phyloP scores from a whole-genome alignment of 2,329 filamentous ascomycete genomes.

The Truncatella angustata region DNA sequence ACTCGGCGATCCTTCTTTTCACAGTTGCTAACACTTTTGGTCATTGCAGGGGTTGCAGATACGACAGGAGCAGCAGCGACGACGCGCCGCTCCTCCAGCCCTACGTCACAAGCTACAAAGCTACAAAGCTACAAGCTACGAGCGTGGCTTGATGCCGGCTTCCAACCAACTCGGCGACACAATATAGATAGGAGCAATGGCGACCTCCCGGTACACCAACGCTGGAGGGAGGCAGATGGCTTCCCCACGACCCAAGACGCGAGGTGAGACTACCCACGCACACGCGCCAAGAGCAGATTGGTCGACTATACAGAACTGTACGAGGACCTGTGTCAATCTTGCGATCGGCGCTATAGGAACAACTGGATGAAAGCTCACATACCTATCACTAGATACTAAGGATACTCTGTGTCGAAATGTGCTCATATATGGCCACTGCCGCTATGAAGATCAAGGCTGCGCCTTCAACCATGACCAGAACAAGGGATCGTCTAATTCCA shows the following conservation, averaged over 20 bases:
- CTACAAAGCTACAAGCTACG: no score
- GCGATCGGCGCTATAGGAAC: not conserved
- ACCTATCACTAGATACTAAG: slow-evolving; percentile 65
- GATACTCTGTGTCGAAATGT: slow-evolving; percentile 92
- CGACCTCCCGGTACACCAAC: slow-evolving; percentile 29
- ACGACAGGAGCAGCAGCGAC: slow-evolving; percentile 5
- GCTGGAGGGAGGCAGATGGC: slow-evolving; percentile 32
- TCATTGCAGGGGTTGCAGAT: slow-evolving; percentile 9
- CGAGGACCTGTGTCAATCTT: not conserved
- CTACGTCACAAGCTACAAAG: not conserved
- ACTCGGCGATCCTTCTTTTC: not conserved
- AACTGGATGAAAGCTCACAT: not conserved
- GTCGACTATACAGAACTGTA: slow-evolving; percentile 1
- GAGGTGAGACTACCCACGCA: slow-evolving; percentile 25
- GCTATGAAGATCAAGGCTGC: slow-evolving; percentile 88
- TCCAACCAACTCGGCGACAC: not conserved
- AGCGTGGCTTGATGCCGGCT: not conserved
- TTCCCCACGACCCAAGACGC: slow-evolving; percentile 34
- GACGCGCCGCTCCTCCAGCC: slow-evolving; percentile 5
- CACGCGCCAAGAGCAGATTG: not conserved
- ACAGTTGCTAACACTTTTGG: not conserved
- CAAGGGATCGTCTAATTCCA: slow-evolving; percentile 46
- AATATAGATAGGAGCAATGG: slow-evolving; percentile 21
- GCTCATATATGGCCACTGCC: slow-evolving; percentile 88
- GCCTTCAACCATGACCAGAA: slow-evolving; percentile 83